Conservation (phyloP, 163 green algal species). For the Scenedesmus sp. region DNA sequence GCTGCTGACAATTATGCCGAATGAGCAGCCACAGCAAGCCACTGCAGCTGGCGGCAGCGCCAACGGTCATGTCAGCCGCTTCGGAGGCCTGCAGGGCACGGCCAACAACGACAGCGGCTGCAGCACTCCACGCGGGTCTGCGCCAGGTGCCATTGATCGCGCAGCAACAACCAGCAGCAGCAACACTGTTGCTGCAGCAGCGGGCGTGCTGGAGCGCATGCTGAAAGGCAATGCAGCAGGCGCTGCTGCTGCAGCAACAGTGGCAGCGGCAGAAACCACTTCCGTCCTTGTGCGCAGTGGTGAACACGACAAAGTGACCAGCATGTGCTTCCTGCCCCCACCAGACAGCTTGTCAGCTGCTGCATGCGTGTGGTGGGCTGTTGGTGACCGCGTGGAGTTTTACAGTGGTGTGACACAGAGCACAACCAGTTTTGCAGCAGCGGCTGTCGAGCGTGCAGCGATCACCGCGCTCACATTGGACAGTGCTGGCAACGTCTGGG, state of each 20-base stretch:
- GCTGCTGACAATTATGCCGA: conserved; percentile 36
- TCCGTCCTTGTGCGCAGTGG: conserved; percentile 25
- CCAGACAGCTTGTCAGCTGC: conserved; percentile 14
- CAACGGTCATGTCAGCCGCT: not conserved
- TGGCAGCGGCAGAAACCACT: not conserved
- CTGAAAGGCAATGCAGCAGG: conserved; percentile 9
- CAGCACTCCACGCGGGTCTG: not conserved
- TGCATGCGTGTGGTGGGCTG: conserved; percentile 59
- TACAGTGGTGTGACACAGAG: conserved; percentile 56
- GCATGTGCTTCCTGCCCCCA: conserved; percentile 18
- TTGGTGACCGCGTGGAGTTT: conserved; percentile 55
- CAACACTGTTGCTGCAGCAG: not conserved
- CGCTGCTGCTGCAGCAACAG: not conserved
- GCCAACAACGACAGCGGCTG: not conserved
- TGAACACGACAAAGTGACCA: conserved; percentile 28
- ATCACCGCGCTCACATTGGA: conserved; percentile 55
- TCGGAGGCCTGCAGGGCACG: not conserved
- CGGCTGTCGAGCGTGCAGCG: not conserved
- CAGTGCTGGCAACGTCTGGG: conserved; percentile 62
- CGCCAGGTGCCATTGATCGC: not conserved
- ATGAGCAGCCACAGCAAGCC: not conserved
- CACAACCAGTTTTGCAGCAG: conserved; percentile 51
- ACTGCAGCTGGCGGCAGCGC: conserved; percentile 5
- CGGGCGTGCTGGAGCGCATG: not conserved
- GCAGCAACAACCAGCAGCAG: not conserved